Evolutionary conservation across 2,329 filamentous ascomycete genomes (phyloP), one percentile per base, ranked within the genome.

Genomic region (Colletotrichum sp.): DNA sequence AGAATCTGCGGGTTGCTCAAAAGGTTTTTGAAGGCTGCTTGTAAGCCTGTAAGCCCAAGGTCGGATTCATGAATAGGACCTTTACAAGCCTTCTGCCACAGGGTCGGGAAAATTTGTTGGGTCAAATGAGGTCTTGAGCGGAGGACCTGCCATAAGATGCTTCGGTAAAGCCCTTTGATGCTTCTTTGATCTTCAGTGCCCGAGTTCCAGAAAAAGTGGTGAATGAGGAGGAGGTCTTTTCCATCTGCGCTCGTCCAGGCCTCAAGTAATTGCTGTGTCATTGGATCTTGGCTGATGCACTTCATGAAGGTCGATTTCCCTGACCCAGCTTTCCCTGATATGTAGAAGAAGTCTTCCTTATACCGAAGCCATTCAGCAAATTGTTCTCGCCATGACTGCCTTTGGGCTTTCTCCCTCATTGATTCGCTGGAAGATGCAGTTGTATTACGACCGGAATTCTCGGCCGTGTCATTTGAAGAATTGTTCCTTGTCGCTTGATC

Each of bases 1-100:
- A 28, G 28, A 2, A 28, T 30, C 21, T 67, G 43, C 6, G 26
- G 61, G 13, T 3, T 16, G n/a, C 67, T 13, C 7, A 60, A 36
- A 15, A 43, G 36, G 8, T 24, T 16, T 8, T 48, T 21, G 18
- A 67, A 30, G 8, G 55, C 26, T 24, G 55, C 24, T 58, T 58
- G 10, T 24, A 58, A 24, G 15, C 15, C 15, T 16, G 24, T 16
- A 24, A 28, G 55, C 12, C 28, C 6, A 3, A 26, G 26, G 87
- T 87, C 6, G 88, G 82, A 0, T 89, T 3, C 87, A 87, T 0
- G 85, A 85, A 2, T 30, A 13, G 15, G 6, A 24, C 26, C 24
- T 26, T 58, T 24, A 24, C 13, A 28, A 16, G 55, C 55, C 24
- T 58, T 58, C 15, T 28, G 55, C 55, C 12, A 24, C 6, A 58